Evolutionary conservation across 1,284 basidiomycete species (phyloP), one percentile per base, ranked within the genome.

Genomic region (Pseudozyma thailandica): DNA sequence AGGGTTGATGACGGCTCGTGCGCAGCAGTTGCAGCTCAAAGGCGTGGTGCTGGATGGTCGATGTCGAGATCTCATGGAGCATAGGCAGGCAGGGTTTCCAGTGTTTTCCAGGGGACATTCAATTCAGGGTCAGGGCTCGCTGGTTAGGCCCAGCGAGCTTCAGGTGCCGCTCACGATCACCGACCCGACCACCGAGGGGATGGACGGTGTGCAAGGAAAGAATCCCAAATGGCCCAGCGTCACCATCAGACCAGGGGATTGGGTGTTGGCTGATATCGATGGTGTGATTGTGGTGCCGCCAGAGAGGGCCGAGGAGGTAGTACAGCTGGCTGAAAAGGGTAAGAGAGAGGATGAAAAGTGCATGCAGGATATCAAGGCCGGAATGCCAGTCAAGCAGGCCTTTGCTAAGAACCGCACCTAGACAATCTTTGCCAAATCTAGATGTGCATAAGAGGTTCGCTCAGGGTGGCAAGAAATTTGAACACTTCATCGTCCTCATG

Each of bases 1-100:
- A 8, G 93, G 93, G 3, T 87, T 95, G 30, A 93, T 95, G 91
- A 90, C 91, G 1, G 90, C 91, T 0, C 90, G 92, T 16, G 92
- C 93, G 0, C 87, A 89, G 76, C 85, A 87, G 13, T 87, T 89
- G 39, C 87, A 87, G 21, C 89, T 89, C 5, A 84, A 86, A 16
- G 93, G 91, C 6, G 91, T 92, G 31, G 85, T 95, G 46, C 89
- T 95, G 53, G 84, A 85, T 46, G 93, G 93, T 2, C 87, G 91
- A 12, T 92, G 91, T 84, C 87, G 93, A 68, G 93, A 95, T 83
- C 82, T 93, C 12, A 84, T 86, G 3, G 93, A 95, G 83, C 91
- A 92, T 74, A 87, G 89, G 39, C 85, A 85, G 4, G 84, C 88
- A 4, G 83, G 84, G 1, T 93, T 94, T 75, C 49, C 66, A 0